These are phyloP conservation scores for Globisporangium heterothallicum DNA, from an alignment of 352 stramenopile genomes.

Conservation along the genomic window DNA sequence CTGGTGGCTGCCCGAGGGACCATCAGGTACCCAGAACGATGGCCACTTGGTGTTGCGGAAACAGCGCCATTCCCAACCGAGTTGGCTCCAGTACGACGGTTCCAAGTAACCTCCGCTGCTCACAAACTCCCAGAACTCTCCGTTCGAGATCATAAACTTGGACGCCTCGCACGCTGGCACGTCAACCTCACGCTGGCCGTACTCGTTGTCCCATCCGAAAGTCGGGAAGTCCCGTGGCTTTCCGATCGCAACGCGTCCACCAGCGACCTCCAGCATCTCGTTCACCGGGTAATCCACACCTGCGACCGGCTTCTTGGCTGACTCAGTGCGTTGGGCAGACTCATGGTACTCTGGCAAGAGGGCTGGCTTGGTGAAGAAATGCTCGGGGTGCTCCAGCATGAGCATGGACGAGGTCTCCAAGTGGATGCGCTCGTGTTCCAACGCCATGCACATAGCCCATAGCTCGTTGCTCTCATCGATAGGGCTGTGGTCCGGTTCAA, in stretches of 20 bases:
- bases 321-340: slow-evolving; percentile 28
- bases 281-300: slow-evolving; percentile 89
- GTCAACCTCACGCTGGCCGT: slow-evolving; percentile 83
- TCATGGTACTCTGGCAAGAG: slow-evolving; percentile 86
- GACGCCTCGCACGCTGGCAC: slow-evolving; percentile 87
- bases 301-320: slow-evolving; percentile 48
- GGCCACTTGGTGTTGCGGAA: slow-evolving; percentile 96
- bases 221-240: slow-evolving; percentile 90
- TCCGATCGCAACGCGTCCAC: slow-evolving; percentile 71
- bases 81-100: slow-evolving; percentile 85
- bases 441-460: slow-evolving; percentile 93
- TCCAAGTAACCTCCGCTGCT: slow-evolving; percentile 89
- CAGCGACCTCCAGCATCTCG: slow-evolving; percentile 76
- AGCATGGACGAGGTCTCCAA: slow-evolving; percentile 96
- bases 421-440: slow-evolving; percentile 98
- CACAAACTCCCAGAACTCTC: slow-evolving; percentile 96
- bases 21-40: slow-evolving; percentile 91
- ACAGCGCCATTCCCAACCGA: slow-evolving; percentile 93
- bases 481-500: slow-evolving; percentile 66
- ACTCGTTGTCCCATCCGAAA: slow-evolving; percentile 98
- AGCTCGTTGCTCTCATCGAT: slow-evolving; percentile 85
- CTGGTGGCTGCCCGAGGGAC: slow-evolving; percentile 90
- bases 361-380: slow-evolving; percentile 83
- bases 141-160: slow-evolving; percentile 94
- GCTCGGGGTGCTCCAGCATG: slow-evolving; percentile 89